Percentiles rank a stretch among this genome's conserved stretches.
phyloP scores from a whole-genome alignment of 306 rosid species.

The Pterocarpus macrocarpus region DNA sequence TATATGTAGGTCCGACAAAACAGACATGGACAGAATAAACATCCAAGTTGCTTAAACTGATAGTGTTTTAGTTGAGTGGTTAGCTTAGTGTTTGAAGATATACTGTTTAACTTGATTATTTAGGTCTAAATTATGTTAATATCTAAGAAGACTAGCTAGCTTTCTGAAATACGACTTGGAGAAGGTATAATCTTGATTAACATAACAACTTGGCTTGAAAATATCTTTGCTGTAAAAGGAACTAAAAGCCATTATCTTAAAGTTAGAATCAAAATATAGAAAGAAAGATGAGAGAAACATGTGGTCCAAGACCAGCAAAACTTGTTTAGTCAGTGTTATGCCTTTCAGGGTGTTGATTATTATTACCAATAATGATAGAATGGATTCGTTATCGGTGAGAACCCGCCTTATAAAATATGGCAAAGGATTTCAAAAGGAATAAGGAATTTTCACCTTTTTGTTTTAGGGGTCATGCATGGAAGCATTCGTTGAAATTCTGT shows the following conservation, averaged over 20 bases:
- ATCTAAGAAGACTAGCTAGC: too few species aligned
- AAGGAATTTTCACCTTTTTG: conserved; percentile 39
- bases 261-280: background rate
- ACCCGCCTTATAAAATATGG: background rate
- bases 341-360: conserved; percentile 14
- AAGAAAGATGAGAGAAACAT: background rate
- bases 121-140: too few species aligned
- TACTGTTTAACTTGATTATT: too few species aligned
- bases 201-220: background rate
- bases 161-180: too few species aligned
- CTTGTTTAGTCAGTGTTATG: background rate
- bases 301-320: background rate
- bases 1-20: too few species aligned
- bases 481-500: conserved; percentile 26
- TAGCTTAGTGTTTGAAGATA: too few species aligned
- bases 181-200: too few species aligned
- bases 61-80: too few species aligned
- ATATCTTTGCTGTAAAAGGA: background rate
- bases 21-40: too few species aligned
- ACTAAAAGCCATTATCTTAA: background rate
- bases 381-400: conserved; percentile 1
- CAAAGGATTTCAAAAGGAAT: conserved; percentile 30
- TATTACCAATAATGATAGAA: conserved; percentile 24
- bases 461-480: background rate
- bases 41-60: too few species aligned